Evolutionary conservation across 345 rosid genomes (phyloP).

Genomic region (Erodium maritimum): DNA sequence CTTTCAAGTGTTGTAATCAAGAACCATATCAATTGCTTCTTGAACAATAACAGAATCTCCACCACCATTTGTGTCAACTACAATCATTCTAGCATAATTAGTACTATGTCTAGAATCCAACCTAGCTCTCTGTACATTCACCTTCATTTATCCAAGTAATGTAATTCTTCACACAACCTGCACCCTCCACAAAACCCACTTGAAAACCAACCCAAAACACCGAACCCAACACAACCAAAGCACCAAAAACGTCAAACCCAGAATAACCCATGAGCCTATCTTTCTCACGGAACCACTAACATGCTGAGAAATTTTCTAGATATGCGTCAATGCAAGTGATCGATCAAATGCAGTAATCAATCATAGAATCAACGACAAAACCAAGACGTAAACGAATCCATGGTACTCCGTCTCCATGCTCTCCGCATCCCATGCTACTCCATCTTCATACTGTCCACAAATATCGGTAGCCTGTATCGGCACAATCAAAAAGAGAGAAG

Average conservation of each 20-base stretch:
- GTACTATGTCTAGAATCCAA: conserved; percentile 16
- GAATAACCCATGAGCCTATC: not conserved
- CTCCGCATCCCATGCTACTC: too few relatives aligned
- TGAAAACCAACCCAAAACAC: conserved; percentile 4
- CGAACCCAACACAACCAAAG: conserved; percentile 11
- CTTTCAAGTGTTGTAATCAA: conserved; percentile 44
- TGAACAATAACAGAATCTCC: conserved; percentile 77
- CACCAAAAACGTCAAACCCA: conserved; percentile 1
- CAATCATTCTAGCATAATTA: conserved; percentile 35
- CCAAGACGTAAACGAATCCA: too few relatives aligned
- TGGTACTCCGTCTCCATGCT: too few relatives aligned
- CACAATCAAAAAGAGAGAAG: too few relatives aligned
- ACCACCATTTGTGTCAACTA: conserved; percentile 55
- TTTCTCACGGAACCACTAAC: not conserved
- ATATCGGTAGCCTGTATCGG: too few relatives aligned
- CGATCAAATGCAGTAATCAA: not conserved
- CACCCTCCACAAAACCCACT: conserved; percentile 6
- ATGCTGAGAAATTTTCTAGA: not conserved
- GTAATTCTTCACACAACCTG: conserved; percentile 10
- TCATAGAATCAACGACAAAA: too few relatives aligned
- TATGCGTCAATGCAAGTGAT: too few relatives aligned
- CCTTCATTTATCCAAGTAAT: conserved; percentile 70
- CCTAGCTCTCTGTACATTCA: conserved; percentile 20
- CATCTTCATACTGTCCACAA: too few relatives aligned
- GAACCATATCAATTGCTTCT: conserved; percentile 82